Conservation (phyloP, 345 rosid genomes). For the Durio zibethinus region DNA sequence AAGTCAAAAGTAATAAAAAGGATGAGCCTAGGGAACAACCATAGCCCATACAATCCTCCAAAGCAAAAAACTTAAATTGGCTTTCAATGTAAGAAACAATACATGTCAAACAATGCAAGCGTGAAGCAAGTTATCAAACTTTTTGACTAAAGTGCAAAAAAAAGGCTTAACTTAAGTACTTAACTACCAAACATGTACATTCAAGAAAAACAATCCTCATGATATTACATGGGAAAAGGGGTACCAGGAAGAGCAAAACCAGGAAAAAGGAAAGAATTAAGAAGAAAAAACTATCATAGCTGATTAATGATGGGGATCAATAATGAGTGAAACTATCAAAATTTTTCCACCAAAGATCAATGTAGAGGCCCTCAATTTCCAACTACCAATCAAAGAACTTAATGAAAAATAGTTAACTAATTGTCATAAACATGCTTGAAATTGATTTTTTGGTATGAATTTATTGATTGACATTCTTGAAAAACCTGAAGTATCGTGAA, state of each 20-base stretch:
- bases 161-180: neutral
- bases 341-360: neutral
- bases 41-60: conserved; percentile 10
- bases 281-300: neutral
- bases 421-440: neutral
- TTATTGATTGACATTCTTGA: neutral
- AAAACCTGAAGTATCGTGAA: neutral
- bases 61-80: neutral
- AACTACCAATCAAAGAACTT: neutral
- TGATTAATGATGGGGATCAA: neutral
- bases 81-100: conserved; percentile 11
- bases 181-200: neutral
- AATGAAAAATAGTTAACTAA: neutral
- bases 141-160: conserved; percentile 7
- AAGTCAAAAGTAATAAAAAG: conserved; percentile 2
- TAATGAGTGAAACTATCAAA: neutral
- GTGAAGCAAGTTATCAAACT: conserved; percentile 5
- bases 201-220: neutral
- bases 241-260: conserved; percentile 10
- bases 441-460: neutral
- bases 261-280: neutral
- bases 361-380: neutral
- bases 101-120: conserved; percentile 22
- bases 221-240: conserved; percentile 2
- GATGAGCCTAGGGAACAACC: neutral